Conservation (phyloP, 805 yeast species). For the Metschnikowia peoriensis region DNA sequence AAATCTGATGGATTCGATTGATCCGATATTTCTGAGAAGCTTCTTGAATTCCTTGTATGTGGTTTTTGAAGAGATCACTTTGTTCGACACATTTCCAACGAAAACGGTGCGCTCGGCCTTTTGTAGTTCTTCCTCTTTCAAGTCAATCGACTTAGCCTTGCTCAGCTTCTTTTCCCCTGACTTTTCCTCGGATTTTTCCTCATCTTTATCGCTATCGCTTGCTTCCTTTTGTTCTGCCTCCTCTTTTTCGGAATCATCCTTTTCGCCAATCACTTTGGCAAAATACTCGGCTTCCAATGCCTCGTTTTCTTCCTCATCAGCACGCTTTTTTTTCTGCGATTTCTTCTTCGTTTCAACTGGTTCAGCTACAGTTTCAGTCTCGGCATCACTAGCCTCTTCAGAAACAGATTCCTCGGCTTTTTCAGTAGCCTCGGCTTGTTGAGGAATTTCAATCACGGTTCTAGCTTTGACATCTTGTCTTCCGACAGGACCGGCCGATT, state of each 20-base stretch:
- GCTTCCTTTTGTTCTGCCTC: constrained; percentile 8
- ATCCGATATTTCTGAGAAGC: constrained; percentile 52
- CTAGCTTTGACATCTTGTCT: constrained; percentile 30
- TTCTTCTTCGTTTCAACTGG: constrained; percentile 1
- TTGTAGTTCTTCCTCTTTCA: constrained; percentile 69
- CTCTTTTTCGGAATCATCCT: constrained; percentile 41
- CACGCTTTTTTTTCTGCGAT: background rate
- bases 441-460: constrained; percentile 29
- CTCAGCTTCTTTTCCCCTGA: constrained; percentile 17
- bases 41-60: constrained; percentile 62
- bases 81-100: constrained; percentile 76
- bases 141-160: constrained; percentile 51
- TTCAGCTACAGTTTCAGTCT: background rate
- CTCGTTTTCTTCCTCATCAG: constrained; percentile 11
- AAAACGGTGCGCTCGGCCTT: constrained; percentile 85
- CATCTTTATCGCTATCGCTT: constrained; percentile 33
- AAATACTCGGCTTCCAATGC: constrained; percentile 12
- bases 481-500: constrained; percentile 47
- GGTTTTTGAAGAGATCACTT: constrained; percentile 62
- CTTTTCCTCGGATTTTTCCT: constrained; percentile 22
- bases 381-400: constrained; percentile 4
- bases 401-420: constrained; percentile 16
- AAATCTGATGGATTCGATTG: constrained; percentile 76
- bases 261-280: constrained; percentile 17
- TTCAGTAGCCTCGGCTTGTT: constrained; percentile 9